Base-by-base conservation (phyloP, 805 yeast species). In the Torulaspora franciscae region DNA sequence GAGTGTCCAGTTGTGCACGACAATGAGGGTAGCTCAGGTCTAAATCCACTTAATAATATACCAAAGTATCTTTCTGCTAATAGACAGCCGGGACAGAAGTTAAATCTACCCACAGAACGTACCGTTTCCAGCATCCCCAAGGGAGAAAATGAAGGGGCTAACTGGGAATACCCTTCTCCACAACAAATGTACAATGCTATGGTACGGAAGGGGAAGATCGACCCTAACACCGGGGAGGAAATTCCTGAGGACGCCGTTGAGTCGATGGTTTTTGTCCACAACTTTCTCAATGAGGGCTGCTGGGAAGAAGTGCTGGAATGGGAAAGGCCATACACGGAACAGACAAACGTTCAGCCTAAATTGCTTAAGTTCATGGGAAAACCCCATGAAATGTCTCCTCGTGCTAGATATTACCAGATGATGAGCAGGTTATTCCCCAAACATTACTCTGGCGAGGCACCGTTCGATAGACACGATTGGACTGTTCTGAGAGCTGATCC, bases 381-480 rank as follows among this genome's bases (percentile, higher is more conserved):
- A 56, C 98, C 99, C 0, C 77, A 83, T 52, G 90, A 88, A 46
- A 59, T 85, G 54, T 79, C 90, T 1, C 99, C 99, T 10, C 74
- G 95, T 36, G 98, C 98, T 0, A 73, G 76, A 51, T 66, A 78
- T 68, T 80, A 81, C 59, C 76, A 84, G 54, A 62, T 69, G 43
- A 64, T 93, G 53, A 82, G 91, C 9, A 74, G 77, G 53, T 22
- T 81, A 1, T 84, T 83, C 70, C 98, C 99, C 1, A 69, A 73
- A 11, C 72, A 74, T 8, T 91, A 79, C 68, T 82, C 80, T 49
- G 68, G 81, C 1, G 83, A 83, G 51, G 87, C 95, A 3, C 99
- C 99, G 6, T 93, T 93, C 59, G 99, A 93, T 66, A 80, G 99
- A 64, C 99, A 93, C 59, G 99, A 93, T 68, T 93, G 99, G 99